Percentiles rank a stretch among this genome's conserved stretches.
Evolutionary conservation across 1,284 basidiomycete species (phyloP).

Genomic region (Apiotrichum gracile): DNA sequence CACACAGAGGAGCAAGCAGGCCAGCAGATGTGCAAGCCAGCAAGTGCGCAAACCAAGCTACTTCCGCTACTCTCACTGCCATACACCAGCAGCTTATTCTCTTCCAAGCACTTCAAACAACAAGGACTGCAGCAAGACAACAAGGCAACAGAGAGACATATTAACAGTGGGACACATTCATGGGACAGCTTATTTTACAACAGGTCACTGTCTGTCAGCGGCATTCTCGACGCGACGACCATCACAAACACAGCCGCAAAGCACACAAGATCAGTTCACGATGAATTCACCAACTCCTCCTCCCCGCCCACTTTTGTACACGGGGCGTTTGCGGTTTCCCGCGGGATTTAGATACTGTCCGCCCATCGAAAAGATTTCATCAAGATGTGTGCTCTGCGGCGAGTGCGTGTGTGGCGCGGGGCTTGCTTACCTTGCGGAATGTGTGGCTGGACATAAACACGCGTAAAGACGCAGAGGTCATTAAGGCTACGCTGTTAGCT

Average conservation of each 20-base stretch:
- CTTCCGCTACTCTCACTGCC: too few species aligned
- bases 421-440: not conserved
- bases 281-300: constrained; percentile 41
- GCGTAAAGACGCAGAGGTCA: too few species aligned
- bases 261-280: constrained; percentile 32
- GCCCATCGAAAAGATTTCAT: constrained; percentile 43
- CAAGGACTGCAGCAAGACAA: too few species aligned
- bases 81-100: too few species aligned
- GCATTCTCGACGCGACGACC: not conserved
- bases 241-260: not conserved
- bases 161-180: not conserved
- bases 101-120: too few species aligned
- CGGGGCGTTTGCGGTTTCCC: constrained; percentile 35
- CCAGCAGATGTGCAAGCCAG: too few species aligned
- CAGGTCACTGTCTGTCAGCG: not conserved
- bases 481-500: not conserved
- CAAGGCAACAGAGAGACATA: too few species aligned
- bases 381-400: constrained; percentile 13
- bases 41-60: too few species aligned
- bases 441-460: too few species aligned
- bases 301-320: constrained; percentile 45
- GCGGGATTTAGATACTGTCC: constrained; percentile 39
- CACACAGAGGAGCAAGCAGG: too few species aligned
- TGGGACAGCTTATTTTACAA: not conserved
- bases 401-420: not conserved